Conservation (phyloP, 1,284 basidiomycete species). For the Leccinum proliferum region DNA sequence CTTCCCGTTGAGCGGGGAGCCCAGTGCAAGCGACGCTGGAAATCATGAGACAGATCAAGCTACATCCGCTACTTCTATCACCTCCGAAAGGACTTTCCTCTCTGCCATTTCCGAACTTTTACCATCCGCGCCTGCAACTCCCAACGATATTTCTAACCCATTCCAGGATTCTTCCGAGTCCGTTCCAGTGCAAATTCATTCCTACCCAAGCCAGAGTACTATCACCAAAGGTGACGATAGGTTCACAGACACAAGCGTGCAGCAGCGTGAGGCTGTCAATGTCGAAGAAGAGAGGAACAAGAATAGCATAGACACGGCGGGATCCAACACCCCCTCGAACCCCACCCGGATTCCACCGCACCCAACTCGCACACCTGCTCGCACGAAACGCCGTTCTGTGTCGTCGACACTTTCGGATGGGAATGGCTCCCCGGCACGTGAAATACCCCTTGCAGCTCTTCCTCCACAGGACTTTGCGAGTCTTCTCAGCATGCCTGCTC, state of each 20-base stretch:
- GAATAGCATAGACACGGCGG: slow-evolving; percentile 1
- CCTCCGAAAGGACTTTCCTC: slow-evolving; percentile 49
- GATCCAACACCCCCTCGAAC: slow-evolving; percentile 14
- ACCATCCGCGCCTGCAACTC: slow-evolving; percentile 52
- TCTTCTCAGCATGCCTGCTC: slow-evolving; percentile 64
- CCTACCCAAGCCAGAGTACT: slow-evolving; percentile 52
- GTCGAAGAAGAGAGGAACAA: slow-evolving; percentile 37
- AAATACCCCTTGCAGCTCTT: slow-evolving; percentile 40
- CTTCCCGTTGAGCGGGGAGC: slow-evolving; percentile 16
- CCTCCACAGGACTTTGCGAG: slow-evolving; percentile 65
- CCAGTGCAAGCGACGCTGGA: slow-evolving; percentile 23
- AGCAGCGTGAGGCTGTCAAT: slow-evolving; percentile 38
- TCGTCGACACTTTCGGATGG: slow-evolving; percentile 74
- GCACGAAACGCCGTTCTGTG: slow-evolving; percentile 92
- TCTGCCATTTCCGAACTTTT: slow-evolving; percentile 49
- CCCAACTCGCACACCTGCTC: slow-evolving; percentile 82
- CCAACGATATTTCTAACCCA: slow-evolving; percentile 42
- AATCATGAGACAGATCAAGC: slow-evolving; percentile 41
- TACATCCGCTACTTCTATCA: slow-evolving; percentile 35
- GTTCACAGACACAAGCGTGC: slow-evolving; percentile 8
- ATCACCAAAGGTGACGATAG: slow-evolving; percentile 20
- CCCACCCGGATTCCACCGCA: slow-evolving; percentile 48
- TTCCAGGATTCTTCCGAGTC: slow-evolving; percentile 27
- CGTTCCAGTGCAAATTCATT: slow-evolving; percentile 33
- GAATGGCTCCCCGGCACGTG: slow-evolving; percentile 43